Base-by-base conservation (phyloP, 192 early-diverging fungal genomes). In the Coemansia sp. region DNA sequence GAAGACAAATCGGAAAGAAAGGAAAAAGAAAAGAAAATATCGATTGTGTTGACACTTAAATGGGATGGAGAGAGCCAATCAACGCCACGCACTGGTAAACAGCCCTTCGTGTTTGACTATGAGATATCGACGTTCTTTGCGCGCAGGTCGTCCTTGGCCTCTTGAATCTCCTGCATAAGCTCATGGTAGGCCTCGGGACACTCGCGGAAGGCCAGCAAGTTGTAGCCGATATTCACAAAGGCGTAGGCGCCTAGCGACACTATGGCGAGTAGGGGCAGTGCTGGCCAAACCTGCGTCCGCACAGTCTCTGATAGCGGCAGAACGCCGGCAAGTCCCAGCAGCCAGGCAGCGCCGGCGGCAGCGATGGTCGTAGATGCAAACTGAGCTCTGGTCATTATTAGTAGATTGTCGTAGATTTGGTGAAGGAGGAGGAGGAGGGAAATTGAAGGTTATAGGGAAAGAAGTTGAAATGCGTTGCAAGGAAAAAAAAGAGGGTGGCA, bases 181-280 rank as follows among this genome's bases (percentile, higher is more conserved):
- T 93, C 92, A 38, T 88, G 78, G 80, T 93, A 92, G 8, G 96
- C 97, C 61, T 94, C 95, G 47, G 95, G 93, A 80, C 95, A 96
- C 72, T 98, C 95, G 27, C 93, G 87, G 82, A 98, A 98, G 2
- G 89, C 94, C 43, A 93, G 71, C 47, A 98, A 86, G 54, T 91
- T 90, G 64, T 90, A 95, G 29, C 97, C 97, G 64, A 98, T 88
- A 72, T 89, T 92, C 40, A 88, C 88, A 40, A 98, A 89, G 36
- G 92, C 92, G 80, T 97, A 97, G n/a, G 93, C 86, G 8, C 96
- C 95, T 74, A 97, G 94, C 2, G 88, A 76, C 40, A 97, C 93
- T 34, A 96, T 66, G 20, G 66, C 66, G 20, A 84, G 36, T 41
- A 84, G 69, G 43, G 82, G 82, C 31, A 84, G 70, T 12, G 65